Conservation (phyloP, 2,329 filamentous ascomycete species). For the Claviceps monticola region DNA sequence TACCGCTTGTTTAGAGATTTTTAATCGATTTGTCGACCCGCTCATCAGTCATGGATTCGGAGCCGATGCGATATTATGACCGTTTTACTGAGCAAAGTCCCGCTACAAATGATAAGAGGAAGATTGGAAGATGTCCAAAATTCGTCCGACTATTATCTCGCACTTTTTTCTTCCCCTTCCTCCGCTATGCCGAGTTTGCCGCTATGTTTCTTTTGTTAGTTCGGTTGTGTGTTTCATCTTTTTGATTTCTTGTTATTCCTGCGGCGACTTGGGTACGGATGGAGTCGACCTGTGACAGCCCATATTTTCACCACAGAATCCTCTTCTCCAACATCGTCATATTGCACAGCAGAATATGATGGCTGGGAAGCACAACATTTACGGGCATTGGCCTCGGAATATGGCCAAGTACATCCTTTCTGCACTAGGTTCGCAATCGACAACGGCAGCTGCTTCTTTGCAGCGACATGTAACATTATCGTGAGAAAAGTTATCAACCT, state of each 20-base stretch:
- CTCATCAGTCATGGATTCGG: not conserved
- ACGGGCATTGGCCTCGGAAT: constrained; percentile 20
- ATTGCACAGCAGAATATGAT: constrained; percentile 24
- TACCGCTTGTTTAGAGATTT: not conserved
- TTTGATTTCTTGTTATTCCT: constrained; percentile 16
- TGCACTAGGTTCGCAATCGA: constrained; percentile 19
- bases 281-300: constrained; percentile 24
- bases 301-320: constrained; percentile 25
- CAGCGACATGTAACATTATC: constrained; percentile 18
- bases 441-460: constrained; percentile 16
- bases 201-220: constrained; percentile 2
- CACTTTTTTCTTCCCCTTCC: not conserved
- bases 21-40: not conserved
- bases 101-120: not conserved
- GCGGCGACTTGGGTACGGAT: constrained; percentile 22
- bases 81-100: not conserved
- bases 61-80: not conserved
- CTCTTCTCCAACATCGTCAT: constrained; percentile 25
- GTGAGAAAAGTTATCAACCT: constrained; percentile 11
- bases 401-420: constrained; percentile 19
- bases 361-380: constrained; percentile 22
- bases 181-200: not conserved
- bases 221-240: constrained; percentile 10
- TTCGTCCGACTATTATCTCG: not conserved
- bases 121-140: not conserved